Percentiles rank a stretch among this genome's conserved stretches.
Conservation (phyloP, 2,329 filamentous ascomycete genomes). For the Trichothecium sympodiale region DNA sequence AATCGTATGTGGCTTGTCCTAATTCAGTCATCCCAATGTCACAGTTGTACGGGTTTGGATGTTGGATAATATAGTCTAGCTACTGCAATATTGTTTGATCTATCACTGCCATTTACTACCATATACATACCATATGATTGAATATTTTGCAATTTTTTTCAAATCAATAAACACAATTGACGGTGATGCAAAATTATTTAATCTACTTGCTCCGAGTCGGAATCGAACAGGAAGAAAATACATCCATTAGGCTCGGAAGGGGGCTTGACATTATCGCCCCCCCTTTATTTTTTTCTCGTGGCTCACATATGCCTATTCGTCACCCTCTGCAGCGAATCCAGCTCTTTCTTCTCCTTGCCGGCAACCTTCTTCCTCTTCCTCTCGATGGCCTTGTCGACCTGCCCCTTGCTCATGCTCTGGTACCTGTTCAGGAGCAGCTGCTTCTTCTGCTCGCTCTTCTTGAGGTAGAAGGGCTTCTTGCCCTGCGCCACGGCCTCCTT, state of each 20-base stretch:
- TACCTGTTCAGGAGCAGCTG: conserved; percentile 69
- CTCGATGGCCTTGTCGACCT: conserved; percentile 78
- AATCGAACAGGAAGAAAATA: too few species aligned
- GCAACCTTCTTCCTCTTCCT: conserved; percentile 82
- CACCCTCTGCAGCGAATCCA: conserved; percentile 32
- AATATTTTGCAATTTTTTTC: too few species aligned
- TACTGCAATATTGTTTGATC: too few species aligned
- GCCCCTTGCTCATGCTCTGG: conserved; percentile 70
- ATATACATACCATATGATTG: too few species aligned
- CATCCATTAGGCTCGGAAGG: not conserved
- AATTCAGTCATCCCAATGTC: too few species aligned
- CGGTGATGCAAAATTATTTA: too few species aligned
- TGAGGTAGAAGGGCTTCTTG: conserved; percentile 88
- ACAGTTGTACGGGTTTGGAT: too few species aligned
- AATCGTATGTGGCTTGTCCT: too few species aligned
- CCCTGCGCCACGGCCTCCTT: conserved; percentile 77
- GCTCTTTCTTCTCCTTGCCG: conserved; percentile 69
- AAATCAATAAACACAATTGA: too few species aligned
- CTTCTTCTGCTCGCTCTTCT: conserved; percentile 87
- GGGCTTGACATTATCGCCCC: not conserved
- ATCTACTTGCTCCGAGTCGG: too few species aligned
- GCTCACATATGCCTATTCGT: conserved; percentile 2
- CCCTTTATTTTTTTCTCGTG: not conserved
- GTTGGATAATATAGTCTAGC: too few species aligned
- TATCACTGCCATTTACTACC: too few species aligned